Evolutionary conservation across 1,284 basidiomycete genomes (phyloP), one percentile per base, ranked within the genome.

Genomic region (Anthracocystis panici-leucophaei): DNA sequence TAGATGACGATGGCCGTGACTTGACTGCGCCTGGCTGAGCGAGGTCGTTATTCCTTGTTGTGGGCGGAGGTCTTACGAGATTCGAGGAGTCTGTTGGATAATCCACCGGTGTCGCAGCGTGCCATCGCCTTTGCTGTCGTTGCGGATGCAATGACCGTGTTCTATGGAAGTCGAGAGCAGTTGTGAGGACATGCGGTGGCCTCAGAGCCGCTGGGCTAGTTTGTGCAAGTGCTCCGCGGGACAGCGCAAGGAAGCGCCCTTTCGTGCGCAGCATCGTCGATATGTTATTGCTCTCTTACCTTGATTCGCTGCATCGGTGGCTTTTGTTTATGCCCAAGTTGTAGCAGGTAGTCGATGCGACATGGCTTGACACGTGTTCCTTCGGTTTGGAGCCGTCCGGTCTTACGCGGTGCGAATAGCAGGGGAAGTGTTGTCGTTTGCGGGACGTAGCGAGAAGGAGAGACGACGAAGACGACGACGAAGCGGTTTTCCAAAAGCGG

Each of bases 21-120:
- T 27, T 53, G 42, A 3, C n/a, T n/a, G 23, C 14, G 31, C 8
- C 12, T 11, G 35, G n/a, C 2, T 48, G 16, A 11, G 29, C 3
- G 18, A 38, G 35, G 1, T 25, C 27, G 9, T 46, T 27, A 4
- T 35, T 14, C 7, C 42, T 29, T 56, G 40, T 35, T 64, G 66
- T 29, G 31, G 67, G 54, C 27, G 67, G 38, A 1, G 57, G 41
- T 38, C 35, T 38, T 38, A 12, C 1, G 16, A 52, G 62, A 18
- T 31, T 53, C 6, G 51, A 49, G 9, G 29, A n/a, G n/a, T 27
- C n/a, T 7, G 50, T 16, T 20, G 68, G 68, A 51, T 53, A 45
- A 23, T 71, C 58, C 11, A 65, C 58, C 1, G 68, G 63, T 25
- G 63, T 58, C 31, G 68, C 68, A n/a, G 68, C 63, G 8, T 71